A percentile compares a stretch with the other conserved stretches of the same genome.
phyloP scores from a whole-genome alignment of 2,329 filamentous ascomycete species.

The Penicillium sp. region DNA sequence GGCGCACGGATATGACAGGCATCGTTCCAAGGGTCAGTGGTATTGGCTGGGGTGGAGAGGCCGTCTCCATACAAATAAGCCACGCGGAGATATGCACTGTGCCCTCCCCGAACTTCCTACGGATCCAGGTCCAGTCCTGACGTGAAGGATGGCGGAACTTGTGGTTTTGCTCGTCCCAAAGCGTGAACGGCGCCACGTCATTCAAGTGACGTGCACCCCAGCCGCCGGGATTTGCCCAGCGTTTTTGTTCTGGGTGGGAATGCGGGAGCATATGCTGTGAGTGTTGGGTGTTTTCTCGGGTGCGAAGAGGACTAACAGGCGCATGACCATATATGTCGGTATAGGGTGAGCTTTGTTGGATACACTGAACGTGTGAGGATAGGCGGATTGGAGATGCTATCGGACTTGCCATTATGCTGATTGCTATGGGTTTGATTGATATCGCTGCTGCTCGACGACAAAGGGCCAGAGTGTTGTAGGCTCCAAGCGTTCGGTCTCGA shows the following conservation, averaged over 20 bases:
- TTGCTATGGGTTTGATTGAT: not conserved
- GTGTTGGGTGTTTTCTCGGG: not conserved
- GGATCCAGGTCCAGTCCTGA: conserved; percentile 7
- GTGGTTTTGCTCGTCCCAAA: conserved; percentile 6
- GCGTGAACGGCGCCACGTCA: conserved; percentile 12
- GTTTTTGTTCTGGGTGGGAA: conserved; percentile 6
- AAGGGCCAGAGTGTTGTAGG: not conserved
- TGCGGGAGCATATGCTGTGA: not conserved
- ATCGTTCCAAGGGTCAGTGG: conserved; percentile 12
- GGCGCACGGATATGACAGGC: conserved; percentile 5
- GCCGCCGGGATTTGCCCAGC: conserved; percentile 9
- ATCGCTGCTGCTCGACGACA: not conserved
- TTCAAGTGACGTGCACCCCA: conserved; percentile 15
- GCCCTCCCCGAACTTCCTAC: conserved; percentile 1
- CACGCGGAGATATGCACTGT: not conserved
- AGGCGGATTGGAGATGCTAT: not conserved
- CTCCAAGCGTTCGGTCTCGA: too few relatives aligned
- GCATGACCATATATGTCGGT: not conserved
- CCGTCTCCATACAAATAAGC: conserved; percentile 14
- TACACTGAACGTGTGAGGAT: not conserved
- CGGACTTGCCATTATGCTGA: not conserved
- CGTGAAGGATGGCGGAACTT: conserved; percentile 6
- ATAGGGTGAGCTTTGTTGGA: conserved; percentile 3
- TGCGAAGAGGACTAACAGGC: not conserved
- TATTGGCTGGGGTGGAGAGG: conserved; percentile 4